Evolutionary conservation across 2,329 filamentous ascomycete species (phyloP), one percentile per base, ranked within the genome.

Genomic region (Nothophaeocryptopus gaeumannii): DNA sequence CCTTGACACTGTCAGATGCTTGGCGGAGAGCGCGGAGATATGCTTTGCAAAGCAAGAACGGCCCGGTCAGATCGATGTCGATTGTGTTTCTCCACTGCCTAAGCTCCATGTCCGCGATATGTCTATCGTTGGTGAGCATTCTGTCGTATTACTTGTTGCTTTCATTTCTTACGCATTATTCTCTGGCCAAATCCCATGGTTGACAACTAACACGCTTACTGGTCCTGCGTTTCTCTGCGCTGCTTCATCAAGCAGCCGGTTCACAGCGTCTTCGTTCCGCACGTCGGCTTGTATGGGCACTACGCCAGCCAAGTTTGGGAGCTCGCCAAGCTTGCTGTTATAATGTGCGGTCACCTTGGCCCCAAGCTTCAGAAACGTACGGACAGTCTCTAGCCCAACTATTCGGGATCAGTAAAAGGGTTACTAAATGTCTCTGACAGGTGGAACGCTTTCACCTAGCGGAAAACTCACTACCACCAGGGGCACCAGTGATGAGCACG

Each of bases 271-370:
- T 26, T 68, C 64, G 30, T 63, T 56, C 9, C 68, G 62, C 5
- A 73, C 59, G 53, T 71, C 66, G 37, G 66, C 63, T 42, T 64
- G 61, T 2, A 66, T 9, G 0, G 55, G n/a, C 2, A 60, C 54
- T 13, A 64, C 45, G 31, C 53, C 53, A 9, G 59, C 15, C n/a
- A 64, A 36, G 2, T 59, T 55, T 20, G 58, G 44, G 5, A 73
- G 65, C 45, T 71, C 70, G 10, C 61, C 58, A 36, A 60, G 46
- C 43, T 69, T 63, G 16, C 69, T 43, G 16, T 55, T 54, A 62
- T 72, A 71, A 34, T 72, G 59, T 3, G 71, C 66, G n/a, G 70
- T 71, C n/a, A 72, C 67, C 20, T 68, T 63, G 42, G 71, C 68
- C 48, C 69, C 69, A 5, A 63, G 56, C 29, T 56, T 43, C 16